Base-by-base conservation (phyloP, 1,284 basidiomycete genomes). In the Melampsora occidentalis region DNA sequence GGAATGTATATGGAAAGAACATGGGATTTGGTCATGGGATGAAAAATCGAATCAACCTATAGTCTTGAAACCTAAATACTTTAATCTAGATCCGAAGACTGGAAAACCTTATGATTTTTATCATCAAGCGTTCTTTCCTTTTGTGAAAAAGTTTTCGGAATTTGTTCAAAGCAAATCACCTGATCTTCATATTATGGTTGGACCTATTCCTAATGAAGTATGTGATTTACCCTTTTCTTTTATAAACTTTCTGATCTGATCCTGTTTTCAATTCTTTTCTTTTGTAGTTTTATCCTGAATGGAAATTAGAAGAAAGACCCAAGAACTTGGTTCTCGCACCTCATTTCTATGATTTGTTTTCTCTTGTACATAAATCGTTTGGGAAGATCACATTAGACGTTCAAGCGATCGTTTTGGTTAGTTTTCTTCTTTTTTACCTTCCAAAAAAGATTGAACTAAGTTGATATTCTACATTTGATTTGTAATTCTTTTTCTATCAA, bases 11-110 rank as follows among this genome's bases (percentile, higher is more conserved):
- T 97, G 94, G 94, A 89, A 92, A 80, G 87, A 90, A 84, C 94
- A 97, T 80, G 93, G 92, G 16, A 92, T 97, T 0, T 99, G 96
- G 96, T 88, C 89, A 1, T 98, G 91, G 91, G 90, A 94, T 80
- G 85, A 84, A 12, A 85, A 85, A 31, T 91, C 89, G 80, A 83
- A 89, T 9, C 85, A 88, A 76, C 89, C 90, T 0, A 89, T 96
- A 1, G 89, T 92, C 0, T 84, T 98, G 63, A 87, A 91, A 71
- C 91, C 94, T 81, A 91, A 88, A 80, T 98, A 97, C 83, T 99
- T 99, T 80, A 84, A 86, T 25, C 88, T 88, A 76, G 85, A 93
- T 82, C 89, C 88, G 5, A 82, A 81, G 81, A 90, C 85, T 18
- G 88, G 86, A 42, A 84, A 85, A 77, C 87, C 88, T 84, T 89